Evolutionary conservation across 192 early-diverging fungal genomes (phyloP), one percentile per base, ranked within the genome.

Genomic region (Spizellomyces sp.): DNA sequence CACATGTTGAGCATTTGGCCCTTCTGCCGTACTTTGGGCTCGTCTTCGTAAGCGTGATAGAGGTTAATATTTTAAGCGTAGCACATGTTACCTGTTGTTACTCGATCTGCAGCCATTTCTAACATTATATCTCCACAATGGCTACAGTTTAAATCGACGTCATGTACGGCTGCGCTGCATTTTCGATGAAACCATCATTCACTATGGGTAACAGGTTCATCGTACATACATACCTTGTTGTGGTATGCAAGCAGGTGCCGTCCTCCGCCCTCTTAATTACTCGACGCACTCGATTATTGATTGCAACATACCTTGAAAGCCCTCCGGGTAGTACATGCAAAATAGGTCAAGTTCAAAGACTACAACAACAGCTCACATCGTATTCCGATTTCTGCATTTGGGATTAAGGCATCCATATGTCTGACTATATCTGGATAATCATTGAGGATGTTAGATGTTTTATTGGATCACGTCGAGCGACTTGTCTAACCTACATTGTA

Each of bases 311-410:
- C 59, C 36, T 61, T 61, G 9, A 61, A 9, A 15, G 59, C 59
- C 21, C 22, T 4, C 4, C 5, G n/a, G n/a, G 54, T 56, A n/a
- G 22, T 7, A 6, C 5, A 56, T 22, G 54, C 22, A 22, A 7
- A 22, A 4, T 19, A 54, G 22, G 15, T 62, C 61, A 42, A 36
- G 61, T 62, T 5, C 54, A 56, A n/a, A 36, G 27, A 36, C 27
- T 36, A 36, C 27, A 36, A 36, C 27, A 36, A 17, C 9, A 41
- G 44, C 68, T 19, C 45, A 62, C 58, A 70, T 9, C 0, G 58
- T 36, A 46, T 70, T 70, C 17, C 36, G 48, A 46, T 70, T 70
- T 45, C 68, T 62, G 45, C 68, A 70, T 70, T 61, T 62, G 14
- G 41, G 10, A 56, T 62, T 62, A 46, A 19, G n/a, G 58, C 68